Evolutionary conservation across 2,329 filamentous ascomycete genomes (phyloP).

Genomic region (Penicillium sp.): DNA sequence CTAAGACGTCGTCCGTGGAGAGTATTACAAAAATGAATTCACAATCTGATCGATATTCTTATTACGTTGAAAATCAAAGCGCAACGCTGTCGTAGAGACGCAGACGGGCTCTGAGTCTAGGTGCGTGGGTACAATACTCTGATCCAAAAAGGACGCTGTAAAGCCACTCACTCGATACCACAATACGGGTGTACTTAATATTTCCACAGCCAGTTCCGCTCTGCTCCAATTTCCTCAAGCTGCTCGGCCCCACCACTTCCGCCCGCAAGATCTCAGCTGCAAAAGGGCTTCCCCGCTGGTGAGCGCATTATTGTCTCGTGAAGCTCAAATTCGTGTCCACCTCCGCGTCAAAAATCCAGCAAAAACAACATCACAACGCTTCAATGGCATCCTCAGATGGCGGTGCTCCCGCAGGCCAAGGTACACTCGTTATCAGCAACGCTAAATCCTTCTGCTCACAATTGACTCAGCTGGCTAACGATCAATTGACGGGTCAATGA

Average conservation of each 20-base stretch:
- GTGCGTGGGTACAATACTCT: slow-evolving; percentile 6
- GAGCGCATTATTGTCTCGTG: neutral
- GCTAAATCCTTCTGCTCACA: neutral
- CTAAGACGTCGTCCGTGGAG: no score
- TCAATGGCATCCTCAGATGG: slow-evolving; percentile 12
- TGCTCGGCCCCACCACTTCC: slow-evolving; percentile 8
- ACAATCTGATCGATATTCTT: no score
- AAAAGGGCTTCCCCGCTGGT: neutral
- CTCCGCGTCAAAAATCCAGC: no score
- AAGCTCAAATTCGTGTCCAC: neutral
- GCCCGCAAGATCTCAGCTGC: slow-evolving; percentile 3
- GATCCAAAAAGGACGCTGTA: no score
- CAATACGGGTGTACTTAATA: neutral
- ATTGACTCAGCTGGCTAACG: neutral
- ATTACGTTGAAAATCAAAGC: no score
- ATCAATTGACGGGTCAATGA: neutral
- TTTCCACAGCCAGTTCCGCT: slow-evolving; percentile 4
- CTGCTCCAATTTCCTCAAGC: slow-evolving; percentile 3
- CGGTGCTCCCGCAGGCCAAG: slow-evolving; percentile 25
- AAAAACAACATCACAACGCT: neutral
- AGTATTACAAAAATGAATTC: no score
- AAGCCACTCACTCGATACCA: no score
- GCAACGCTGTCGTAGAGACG: no score
- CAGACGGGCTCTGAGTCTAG: neutral
- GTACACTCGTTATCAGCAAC: slow-evolving; percentile 14